A percentile compares a stretch with the other conserved stretches of the same genome.
phyloP scores from a whole-genome alignment of 495 filamentous ascomycete genomes.

The Penicillium soppii region DNA sequence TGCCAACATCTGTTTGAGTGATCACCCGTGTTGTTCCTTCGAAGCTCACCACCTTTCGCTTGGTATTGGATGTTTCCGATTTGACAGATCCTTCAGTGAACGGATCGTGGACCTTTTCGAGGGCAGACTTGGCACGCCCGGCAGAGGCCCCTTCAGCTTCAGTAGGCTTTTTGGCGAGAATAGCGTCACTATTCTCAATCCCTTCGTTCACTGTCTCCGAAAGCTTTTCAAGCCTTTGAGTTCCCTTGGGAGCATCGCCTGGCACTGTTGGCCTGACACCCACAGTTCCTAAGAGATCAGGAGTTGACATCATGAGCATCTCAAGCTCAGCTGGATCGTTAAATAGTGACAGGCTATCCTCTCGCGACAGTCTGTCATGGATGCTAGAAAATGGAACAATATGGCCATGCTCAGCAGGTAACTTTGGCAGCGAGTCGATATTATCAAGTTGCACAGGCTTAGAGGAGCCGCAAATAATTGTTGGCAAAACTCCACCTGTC shows the following conservation, averaged over 20 bases:
- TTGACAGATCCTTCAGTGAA: neutral
- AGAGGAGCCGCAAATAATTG: no score
- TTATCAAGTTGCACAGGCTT: neutral
- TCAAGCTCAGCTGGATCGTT: constrained; percentile 30
- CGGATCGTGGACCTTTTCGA: neutral
- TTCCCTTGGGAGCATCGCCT: neutral
- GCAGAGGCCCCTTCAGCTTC: neutral
- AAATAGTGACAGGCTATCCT: constrained; percentile 10
- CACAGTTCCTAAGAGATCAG: neutral
- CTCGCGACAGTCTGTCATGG: constrained; percentile 12
- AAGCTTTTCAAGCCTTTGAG: neutral
- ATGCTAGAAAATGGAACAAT: constrained; percentile 33
- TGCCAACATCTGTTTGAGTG: constrained; percentile 4
- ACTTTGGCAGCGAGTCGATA: neutral
- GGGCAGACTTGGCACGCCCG: neutral
- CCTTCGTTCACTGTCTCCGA: neutral
- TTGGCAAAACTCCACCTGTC: neutral
- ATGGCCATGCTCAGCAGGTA: neutral
- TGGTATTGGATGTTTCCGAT: neutral
- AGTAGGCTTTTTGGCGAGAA: neutral
- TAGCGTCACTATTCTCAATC: neutral
- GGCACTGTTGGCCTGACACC: neutral
- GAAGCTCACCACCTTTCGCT: constrained; percentile 33
- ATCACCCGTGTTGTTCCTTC: neutral
- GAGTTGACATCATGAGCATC: constrained; percentile 29